These are phyloP conservation scores for Collariella sp. DNA, from an alignment of 495 filamentous ascomycete species.

Conservation along the genomic window DNA sequence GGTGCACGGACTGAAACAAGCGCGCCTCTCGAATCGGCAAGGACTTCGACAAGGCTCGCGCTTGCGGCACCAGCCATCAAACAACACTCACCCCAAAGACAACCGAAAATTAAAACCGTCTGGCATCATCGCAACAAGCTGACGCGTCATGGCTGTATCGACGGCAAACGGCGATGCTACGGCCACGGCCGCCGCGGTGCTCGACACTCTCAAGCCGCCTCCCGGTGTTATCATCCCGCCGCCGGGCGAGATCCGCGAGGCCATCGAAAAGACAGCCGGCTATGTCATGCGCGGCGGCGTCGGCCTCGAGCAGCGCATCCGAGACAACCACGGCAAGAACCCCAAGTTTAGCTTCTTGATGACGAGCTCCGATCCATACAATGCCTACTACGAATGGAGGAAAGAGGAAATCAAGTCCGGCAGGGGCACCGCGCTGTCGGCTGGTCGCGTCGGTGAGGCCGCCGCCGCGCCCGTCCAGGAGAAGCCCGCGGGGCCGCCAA, in stretches of 20 bases:
- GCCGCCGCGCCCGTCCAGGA: conserved; percentile 41
- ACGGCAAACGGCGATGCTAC: conserved; percentile 51
- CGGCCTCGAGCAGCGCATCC: conserved; percentile 81
- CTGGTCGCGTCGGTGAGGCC: conserved; percentile 63
- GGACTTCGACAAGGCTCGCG: conserved; percentile 1
- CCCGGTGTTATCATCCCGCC: conserved; percentile 79
- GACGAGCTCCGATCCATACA: conserved; percentile 71
- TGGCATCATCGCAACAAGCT: conserved; percentile 4
- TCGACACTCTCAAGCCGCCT: conserved; percentile 61
- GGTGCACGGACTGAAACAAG: background rate
- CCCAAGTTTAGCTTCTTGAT: conserved; percentile 85
- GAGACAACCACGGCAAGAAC: conserved; percentile 76
- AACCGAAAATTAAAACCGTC: background rate
- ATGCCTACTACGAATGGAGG: conserved; percentile 84
- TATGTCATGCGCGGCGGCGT: conserved; percentile 79
- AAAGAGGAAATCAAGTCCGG: conserved; percentile 76
- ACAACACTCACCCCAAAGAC: background rate
- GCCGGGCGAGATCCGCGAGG: conserved; percentile 54
- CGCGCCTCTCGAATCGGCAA: background rate
- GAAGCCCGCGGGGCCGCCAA: conserved; percentile 71
- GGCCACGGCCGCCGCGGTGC: conserved; percentile 33
- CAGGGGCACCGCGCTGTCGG: conserved; percentile 68
- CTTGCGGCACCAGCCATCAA: background rate
- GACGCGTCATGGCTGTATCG: conserved; percentile 37
- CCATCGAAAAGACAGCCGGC: conserved; percentile 93